These are phyloP conservation scores for Phylloporus sp. DNA, from an alignment of 768 basidiomycete species.

Conservation along the genomic window DNA sequence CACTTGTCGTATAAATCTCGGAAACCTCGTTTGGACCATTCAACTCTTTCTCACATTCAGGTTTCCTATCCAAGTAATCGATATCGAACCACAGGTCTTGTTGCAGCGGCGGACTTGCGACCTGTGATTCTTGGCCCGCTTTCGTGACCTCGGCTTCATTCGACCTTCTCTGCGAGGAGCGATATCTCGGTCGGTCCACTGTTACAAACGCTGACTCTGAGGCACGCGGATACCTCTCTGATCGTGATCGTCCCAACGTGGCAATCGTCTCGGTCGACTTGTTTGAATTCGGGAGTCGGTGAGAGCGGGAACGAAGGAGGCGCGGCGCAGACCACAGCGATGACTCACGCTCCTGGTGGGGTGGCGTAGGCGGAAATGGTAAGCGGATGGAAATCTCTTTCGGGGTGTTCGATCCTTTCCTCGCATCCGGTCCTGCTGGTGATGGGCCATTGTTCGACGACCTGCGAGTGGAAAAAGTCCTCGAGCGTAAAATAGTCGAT, in stretches of 20 bases:
- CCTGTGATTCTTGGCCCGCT: not conserved
- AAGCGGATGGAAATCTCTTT: slow-evolving; percentile 18
- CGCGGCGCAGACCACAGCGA: slow-evolving; percentile 11
- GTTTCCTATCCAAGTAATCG: not conserved
- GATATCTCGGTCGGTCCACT: slow-evolving; percentile 19
- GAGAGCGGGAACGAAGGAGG: slow-evolving; percentile 28
- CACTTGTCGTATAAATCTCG: not conserved
- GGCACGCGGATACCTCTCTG: slow-evolving; percentile 20
- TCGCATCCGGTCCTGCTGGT: not conserved
- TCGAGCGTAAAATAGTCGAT: slow-evolving; percentile 12
- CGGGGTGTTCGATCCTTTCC: slow-evolving; percentile 1
- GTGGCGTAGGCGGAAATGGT: slow-evolving; percentile 22
- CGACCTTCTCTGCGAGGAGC: slow-evolving; percentile 10
- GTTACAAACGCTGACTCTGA: slow-evolving; percentile 23
- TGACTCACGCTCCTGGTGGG: slow-evolving; percentile 5
- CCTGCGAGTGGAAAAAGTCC: slow-evolving; percentile 2
- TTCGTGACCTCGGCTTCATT: slow-evolving; percentile 3
- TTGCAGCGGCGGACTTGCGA: not conserved
- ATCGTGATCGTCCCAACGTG: slow-evolving; percentile 21
- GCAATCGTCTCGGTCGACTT: not conserved
- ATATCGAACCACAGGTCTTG: not conserved
- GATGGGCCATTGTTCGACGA: not conserved
- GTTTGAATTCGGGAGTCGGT: slow-evolving; percentile 6
- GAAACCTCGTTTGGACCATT: not conserved
- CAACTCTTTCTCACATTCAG: slow-evolving; percentile 3